A percentile compares a stretch with the other conserved stretches of the same genome.
These are phyloP conservation scores for Neonectria neomacrospora DNA, from an alignment of 2,329 filamentous ascomycete genomes.

Conservation along the genomic window DNA sequence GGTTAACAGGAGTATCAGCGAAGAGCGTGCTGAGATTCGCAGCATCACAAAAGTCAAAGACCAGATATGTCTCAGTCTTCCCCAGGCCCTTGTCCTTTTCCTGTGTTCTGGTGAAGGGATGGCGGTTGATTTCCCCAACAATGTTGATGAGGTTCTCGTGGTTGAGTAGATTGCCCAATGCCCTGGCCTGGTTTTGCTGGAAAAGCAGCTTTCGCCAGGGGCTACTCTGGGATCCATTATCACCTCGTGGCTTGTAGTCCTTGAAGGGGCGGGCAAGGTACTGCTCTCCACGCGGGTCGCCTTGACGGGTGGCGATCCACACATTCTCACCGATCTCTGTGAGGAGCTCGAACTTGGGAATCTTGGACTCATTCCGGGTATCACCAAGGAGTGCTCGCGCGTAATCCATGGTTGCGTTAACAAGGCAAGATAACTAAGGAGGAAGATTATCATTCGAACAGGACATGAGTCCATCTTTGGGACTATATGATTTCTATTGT, in stretches of 20 bases:
- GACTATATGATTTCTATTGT: conserved; percentile 10
- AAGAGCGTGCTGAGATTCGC: conserved; percentile 60
- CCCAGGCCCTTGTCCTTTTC: conserved; percentile 34
- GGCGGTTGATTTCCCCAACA: conserved; percentile 49
- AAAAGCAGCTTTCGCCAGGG: conserved; percentile 38
- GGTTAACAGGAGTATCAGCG: conserved; percentile 37
- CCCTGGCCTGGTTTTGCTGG: conserved; percentile 44
- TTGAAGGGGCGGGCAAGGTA: conserved; percentile 47
- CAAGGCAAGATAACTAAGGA: background rate
- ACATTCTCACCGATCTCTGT: conserved; percentile 44
- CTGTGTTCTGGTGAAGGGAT: conserved; percentile 29
- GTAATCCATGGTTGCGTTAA: conserved; percentile 5
- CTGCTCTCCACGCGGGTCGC: conserved; percentile 45
- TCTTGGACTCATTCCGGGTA: conserved; percentile 6
- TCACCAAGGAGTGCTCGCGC: background rate
- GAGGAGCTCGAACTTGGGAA: conserved; percentile 44
- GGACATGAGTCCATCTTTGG: conserved; percentile 5
- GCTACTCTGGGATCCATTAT: background rate
- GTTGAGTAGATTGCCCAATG: conserved; percentile 54
- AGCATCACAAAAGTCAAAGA: conserved; percentile 66
- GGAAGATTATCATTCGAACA: background rate
- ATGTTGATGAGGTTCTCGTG: conserved; percentile 62
- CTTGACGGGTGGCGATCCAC: conserved; percentile 47
- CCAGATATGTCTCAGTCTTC: conserved; percentile 45
- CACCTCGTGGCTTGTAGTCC: background rate